A percentile compares a stretch with the other conserved stretches of the same genome.
phyloP scores from a whole-genome alignment of 305 asterid species.

The Fraxinus greggii region DNA sequence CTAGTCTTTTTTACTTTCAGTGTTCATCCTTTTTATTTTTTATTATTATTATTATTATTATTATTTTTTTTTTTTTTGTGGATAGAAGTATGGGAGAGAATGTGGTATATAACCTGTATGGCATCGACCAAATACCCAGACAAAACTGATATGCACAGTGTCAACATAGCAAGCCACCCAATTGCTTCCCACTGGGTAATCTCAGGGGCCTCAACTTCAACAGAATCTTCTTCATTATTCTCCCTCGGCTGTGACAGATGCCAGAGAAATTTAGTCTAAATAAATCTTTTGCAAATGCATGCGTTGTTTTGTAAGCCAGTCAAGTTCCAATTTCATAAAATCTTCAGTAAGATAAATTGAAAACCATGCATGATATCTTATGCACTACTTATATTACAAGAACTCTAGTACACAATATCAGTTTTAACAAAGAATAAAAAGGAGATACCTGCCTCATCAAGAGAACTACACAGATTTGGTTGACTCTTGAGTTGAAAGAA shows the following conservation, averaged over 20 bases:
- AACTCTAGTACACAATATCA: background rate
- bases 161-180: slow-evolving; percentile 82
- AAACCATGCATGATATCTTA: background rate
- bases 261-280: background rate
- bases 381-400: background rate
- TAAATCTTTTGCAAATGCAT: background rate
- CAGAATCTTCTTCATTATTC: slow-evolving; percentile 35
- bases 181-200: slow-evolving; percentile 89
- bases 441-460: slow-evolving; percentile 51
- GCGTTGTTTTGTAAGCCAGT: background rate
- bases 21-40: background rate
- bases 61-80: background rate
- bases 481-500: slow-evolving; percentile 92
- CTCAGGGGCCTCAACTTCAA: slow-evolving; percentile 79
- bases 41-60: background rate
- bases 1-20: background rate
- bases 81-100: background rate
- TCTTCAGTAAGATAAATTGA: background rate
- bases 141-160: slow-evolving; percentile 83
- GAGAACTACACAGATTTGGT: slow-evolving; percentile 44
- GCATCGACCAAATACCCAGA: slow-evolving; percentile 93
- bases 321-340: background rate
- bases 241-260: slow-evolving; percentile 46
- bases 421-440: slow-evolving; percentile 3
- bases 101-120: slow-evolving; percentile 19